Conservation (phyloP, 345 rosid species). For the Aquilaria malaccensis region DNA sequence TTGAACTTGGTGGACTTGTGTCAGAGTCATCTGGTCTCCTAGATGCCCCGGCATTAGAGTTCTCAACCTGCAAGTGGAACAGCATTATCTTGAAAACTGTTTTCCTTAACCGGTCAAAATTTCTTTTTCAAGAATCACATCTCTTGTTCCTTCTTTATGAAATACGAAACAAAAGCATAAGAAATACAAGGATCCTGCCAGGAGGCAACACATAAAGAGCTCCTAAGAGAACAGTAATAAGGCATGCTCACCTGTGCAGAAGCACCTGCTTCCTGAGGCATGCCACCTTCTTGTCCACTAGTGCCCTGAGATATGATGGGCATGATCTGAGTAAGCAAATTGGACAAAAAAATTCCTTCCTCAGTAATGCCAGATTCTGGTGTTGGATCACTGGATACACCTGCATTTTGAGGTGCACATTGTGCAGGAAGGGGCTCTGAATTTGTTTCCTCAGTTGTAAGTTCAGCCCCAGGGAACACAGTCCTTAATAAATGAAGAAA, state of each 20-base stretch:
- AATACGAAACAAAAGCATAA: neutral
- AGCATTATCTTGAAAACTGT: slow-evolving; percentile 2
- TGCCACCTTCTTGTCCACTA: slow-evolving; percentile 18
- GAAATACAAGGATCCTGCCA: neutral
- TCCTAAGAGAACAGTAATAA: neutral
- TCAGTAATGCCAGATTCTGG: slow-evolving; percentile 33
- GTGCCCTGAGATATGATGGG: slow-evolving; percentile 41
- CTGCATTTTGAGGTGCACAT: slow-evolving; percentile 23
- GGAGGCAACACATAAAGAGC: neutral
- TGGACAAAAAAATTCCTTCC: slow-evolving; percentile 56
- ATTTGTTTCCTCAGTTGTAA: slow-evolving; percentile 36
- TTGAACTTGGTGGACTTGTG: slow-evolving; percentile 31
- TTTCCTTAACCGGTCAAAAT: neutral
- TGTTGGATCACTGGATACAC: slow-evolving; percentile 21
- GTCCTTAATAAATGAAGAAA: slow-evolving; percentile 43
- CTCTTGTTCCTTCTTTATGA: too few species aligned
- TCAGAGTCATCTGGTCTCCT: slow-evolving; percentile 27
- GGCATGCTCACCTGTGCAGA: slow-evolving; percentile 23
- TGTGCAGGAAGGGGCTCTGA: slow-evolving; percentile 25
- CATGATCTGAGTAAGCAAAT: slow-evolving; percentile 59
- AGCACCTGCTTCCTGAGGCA: slow-evolving; percentile 22
- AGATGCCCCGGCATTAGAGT: slow-evolving; percentile 29
- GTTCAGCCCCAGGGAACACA: slow-evolving; percentile 53
- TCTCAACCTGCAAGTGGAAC: slow-evolving; percentile 34
- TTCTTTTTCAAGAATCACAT: too few species aligned